These are phyloP conservation scores for Penicillium coprophilum DNA, from an alignment of 495 filamentous ascomycete genomes.

Conservation along the genomic window DNA sequence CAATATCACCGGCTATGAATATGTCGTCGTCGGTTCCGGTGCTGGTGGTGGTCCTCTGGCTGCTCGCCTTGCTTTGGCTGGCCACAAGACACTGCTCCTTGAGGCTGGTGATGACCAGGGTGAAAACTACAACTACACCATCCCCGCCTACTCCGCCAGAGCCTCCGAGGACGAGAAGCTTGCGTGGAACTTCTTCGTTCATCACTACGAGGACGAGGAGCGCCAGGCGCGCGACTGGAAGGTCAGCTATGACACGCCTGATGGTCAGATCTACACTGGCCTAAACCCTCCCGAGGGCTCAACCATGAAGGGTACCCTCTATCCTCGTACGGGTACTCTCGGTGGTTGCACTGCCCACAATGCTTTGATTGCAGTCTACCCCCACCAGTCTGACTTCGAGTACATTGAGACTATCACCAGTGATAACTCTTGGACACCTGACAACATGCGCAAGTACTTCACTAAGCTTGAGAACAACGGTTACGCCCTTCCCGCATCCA, in stretches of 20 bases:
- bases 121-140: constrained; percentile 34
- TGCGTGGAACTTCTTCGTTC: constrained; percentile 50
- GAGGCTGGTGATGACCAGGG: constrained; percentile 65
- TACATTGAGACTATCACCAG: constrained; percentile 43
- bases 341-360: constrained; percentile 51
- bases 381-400: constrained; percentile 48
- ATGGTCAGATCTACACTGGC: constrained; percentile 40
- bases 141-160: constrained; percentile 39
- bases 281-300: constrained; percentile 41
- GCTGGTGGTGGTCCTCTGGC: constrained; percentile 67
- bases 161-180: constrained; percentile 42
- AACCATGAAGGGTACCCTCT: constrained; percentile 41
- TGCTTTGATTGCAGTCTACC: constrained; percentile 44
- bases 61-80: constrained; percentile 59
- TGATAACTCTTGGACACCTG: constrained; percentile 43
- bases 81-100: constrained; percentile 59
- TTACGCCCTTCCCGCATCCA: constrained; percentile 42
- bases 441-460: constrained; percentile 48
- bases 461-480: constrained; percentile 51
- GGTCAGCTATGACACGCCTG: constrained; percentile 41
- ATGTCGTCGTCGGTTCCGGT: constrained; percentile 65
- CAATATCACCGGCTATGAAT: constrained; percentile 53
- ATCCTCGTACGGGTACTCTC: constrained; percentile 48
- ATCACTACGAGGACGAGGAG: constrained; percentile 43
- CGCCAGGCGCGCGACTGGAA: constrained; percentile 45